phyloP scores from a whole-genome alignment of 345 rosid genomes.

The Tarenaya hassleriana region DNA sequence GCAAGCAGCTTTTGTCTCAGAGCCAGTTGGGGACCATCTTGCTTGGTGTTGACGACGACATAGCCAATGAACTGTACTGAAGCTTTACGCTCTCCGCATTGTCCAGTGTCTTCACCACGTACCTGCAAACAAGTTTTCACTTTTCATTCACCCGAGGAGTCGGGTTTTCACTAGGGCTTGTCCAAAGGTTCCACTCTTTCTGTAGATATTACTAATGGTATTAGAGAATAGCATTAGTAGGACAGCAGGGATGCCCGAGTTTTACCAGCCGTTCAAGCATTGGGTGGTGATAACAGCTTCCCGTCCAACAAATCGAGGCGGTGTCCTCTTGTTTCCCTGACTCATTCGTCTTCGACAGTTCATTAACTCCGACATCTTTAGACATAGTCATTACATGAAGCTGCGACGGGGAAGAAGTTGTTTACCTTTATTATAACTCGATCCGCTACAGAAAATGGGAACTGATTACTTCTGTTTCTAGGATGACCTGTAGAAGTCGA shows the following conservation, averaged over 20 bases:
- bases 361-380: no score
- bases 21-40: constrained; percentile 66
- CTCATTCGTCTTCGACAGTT: constrained; percentile 12
- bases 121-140: constrained; percentile 38
- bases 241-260: background rate
- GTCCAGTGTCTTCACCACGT: constrained; percentile 91
- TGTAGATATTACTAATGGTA: no score
- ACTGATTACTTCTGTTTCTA: constrained; percentile 72
- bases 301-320: constrained; percentile 90
- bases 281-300: constrained; percentile 92
- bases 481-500: constrained; percentile 36
- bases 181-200: no score
- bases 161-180: no score
- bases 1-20: background rate
- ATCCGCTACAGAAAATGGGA: constrained; percentile 82
- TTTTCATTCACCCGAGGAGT: no score
- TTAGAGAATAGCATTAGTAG: background rate
- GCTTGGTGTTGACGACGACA: constrained; percentile 44
- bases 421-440: constrained; percentile 83
- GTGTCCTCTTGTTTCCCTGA: constrained; percentile 97
- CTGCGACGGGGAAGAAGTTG: background rate
- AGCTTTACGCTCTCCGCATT: constrained; percentile 92
- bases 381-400: constrained; percentile 11
- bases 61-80: constrained; percentile 88
- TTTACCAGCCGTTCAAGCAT: constrained; percentile 95